Evolutionary conservation across 345 rosid species (phyloP).

Genomic region (Stellera chamaejasme): DNA sequence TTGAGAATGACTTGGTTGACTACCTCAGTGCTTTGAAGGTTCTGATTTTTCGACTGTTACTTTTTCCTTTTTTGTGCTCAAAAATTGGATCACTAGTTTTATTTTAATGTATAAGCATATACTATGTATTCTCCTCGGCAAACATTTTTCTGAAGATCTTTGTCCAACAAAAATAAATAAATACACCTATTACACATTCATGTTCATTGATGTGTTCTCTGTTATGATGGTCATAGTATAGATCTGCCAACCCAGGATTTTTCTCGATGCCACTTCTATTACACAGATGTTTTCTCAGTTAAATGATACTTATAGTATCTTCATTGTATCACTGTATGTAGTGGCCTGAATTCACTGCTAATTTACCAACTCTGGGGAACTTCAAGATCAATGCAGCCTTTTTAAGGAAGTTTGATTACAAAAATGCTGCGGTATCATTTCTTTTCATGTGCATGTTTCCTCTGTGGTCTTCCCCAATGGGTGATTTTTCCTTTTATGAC

Average conservation of each 20-base stretch:
- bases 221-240: neutral
- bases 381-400: slow-evolving; percentile 62
- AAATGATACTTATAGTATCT: slow-evolving; percentile 8
- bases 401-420: slow-evolving; percentile 76
- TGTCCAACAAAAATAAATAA: neutral
- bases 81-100: too few relatives aligned
- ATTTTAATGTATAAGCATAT: neutral
- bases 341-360: slow-evolving; percentile 77
- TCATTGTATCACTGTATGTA: slow-evolving; percentile 20
- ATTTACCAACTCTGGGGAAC: slow-evolving; percentile 48
- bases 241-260: neutral
- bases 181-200: too few relatives aligned
- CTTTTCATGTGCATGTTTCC: neutral
- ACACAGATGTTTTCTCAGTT: neutral
- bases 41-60: slow-evolving; percentile 6
- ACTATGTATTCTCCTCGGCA: neutral
- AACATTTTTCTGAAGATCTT: neutral
- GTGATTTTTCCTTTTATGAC: slow-evolving; percentile 1
- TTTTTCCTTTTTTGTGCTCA: too few relatives aligned
- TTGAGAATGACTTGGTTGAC: slow-evolving; percentile 78
- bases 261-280: too few relatives aligned
- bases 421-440: slow-evolving; percentile 46
- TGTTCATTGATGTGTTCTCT: too few relatives aligned
- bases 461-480: neutral
- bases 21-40: slow-evolving; percentile 83